phyloP scores from a whole-genome alignment of 176 grass and related monocot species.

The Oryza nivara region DNA sequence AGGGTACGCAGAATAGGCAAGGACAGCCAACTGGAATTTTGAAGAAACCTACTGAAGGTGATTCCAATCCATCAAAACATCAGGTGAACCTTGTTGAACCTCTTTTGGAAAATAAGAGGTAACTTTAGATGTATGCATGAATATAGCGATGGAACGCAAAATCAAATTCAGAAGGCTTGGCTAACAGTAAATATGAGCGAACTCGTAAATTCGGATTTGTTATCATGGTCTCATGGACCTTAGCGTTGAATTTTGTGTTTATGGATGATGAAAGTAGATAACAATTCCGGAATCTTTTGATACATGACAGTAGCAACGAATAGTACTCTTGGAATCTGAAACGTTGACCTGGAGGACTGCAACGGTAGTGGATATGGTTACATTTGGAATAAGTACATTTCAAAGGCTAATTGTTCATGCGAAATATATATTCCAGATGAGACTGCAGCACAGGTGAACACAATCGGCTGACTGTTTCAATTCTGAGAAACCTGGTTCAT shows the following conservation, averaged over 20 bases:
- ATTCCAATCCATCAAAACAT: slow-evolving; percentile 59
- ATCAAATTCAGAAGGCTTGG: slow-evolving; percentile 1
- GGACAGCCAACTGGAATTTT: slow-evolving; percentile 77
- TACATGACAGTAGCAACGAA: background rate
- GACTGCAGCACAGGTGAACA: background rate
- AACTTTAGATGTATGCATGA: slow-evolving; percentile 23
- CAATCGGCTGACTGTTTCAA: background rate
- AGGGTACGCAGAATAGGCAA: slow-evolving; percentile 77
- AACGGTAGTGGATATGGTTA: background rate
- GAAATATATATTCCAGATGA: background rate
- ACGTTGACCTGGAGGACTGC: background rate
- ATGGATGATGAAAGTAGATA: slow-evolving; percentile 17
- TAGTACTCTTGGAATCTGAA: background rate
- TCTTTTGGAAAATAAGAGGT: slow-evolving; percentile 65
- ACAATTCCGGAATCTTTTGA: slow-evolving; percentile 5
- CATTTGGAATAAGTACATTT: background rate
- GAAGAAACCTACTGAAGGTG: slow-evolving; percentile 73
- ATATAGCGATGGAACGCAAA: slow-evolving; percentile 2
- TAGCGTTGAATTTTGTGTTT: background rate
- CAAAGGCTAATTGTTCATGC: background rate
- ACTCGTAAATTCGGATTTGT: slow-evolving; percentile 29
- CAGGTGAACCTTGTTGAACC: slow-evolving; percentile 78
- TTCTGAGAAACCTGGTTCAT: background rate
- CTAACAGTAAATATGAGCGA: slow-evolving; percentile 43
- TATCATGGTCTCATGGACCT: slow-evolving; percentile 16